These are phyloP conservation scores for Pleurotus tuber-regium DNA, from an alignment of 768 basidiomycete species.

Conservation along the genomic window DNA sequence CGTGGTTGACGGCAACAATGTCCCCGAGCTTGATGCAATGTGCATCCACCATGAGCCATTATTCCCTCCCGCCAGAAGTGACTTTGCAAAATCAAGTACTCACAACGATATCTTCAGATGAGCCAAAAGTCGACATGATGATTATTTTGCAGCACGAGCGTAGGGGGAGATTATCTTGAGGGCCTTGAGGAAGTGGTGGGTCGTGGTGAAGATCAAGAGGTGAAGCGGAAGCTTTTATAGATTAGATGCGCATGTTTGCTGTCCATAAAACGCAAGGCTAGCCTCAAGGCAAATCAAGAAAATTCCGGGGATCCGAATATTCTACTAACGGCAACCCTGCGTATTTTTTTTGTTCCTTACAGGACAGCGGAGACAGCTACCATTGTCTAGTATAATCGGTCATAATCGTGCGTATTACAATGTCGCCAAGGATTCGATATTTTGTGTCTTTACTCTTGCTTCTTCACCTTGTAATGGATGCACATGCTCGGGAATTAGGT, in stretches of 20 bases:
- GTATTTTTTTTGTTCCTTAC: constrained; percentile 10
- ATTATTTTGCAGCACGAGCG: too few relatives aligned
- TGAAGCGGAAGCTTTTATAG: constrained; percentile 43
- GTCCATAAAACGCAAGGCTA: constrained; percentile 41
- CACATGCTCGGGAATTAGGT: too few relatives aligned
- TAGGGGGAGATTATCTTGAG: constrained; percentile 15
- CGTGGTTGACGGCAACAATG: constrained; percentile 73
- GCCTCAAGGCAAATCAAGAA: constrained; percentile 47
- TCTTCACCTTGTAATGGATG: too few relatives aligned
- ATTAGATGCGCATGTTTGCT: constrained; percentile 32
- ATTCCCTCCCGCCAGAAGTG: too few relatives aligned
- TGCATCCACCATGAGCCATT: constrained; percentile 3
- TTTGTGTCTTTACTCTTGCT: too few relatives aligned
- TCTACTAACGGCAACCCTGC: constrained; percentile 14
- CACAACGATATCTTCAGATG: constrained; percentile 35
- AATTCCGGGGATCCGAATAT: constrained; percentile 1
- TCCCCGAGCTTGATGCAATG: constrained; percentile 62
- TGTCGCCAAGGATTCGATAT: neutral
- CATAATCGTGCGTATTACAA: neutral
- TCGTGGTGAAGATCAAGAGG: constrained; percentile 26
- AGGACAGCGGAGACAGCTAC: constrained; percentile 3
- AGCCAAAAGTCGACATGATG: constrained; percentile 7
- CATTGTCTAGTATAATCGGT: neutral
- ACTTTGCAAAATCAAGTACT: constrained; percentile 9
- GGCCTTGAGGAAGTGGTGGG: constrained; percentile 16